Conservation (phyloP, 2,329 filamentous ascomycete genomes). For the Rutstroemia sp. region DNA sequence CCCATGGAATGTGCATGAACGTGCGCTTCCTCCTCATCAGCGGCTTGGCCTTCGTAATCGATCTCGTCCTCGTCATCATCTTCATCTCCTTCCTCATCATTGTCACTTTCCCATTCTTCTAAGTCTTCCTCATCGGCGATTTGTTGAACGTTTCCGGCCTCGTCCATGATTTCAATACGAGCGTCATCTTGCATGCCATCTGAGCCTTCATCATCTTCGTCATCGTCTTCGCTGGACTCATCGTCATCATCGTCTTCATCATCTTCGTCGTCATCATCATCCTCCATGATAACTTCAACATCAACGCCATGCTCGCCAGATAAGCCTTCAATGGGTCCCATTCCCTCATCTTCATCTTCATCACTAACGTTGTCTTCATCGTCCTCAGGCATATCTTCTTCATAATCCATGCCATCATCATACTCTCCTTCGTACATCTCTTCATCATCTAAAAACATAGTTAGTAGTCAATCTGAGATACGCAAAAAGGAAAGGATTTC, state of each 20-base stretch:
- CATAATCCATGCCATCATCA: conserved; percentile 87
- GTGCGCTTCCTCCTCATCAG: conserved; percentile 44
- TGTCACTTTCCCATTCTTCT: conserved; percentile 55
- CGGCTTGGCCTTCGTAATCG: conserved; percentile 47
- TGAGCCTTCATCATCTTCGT: conserved; percentile 43
- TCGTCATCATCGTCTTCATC: conserved; percentile 28
- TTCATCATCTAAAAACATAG: conserved; percentile 57
- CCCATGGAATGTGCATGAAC: conserved; percentile 35
- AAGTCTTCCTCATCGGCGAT: conserved; percentile 50
- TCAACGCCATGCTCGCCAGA: conserved; percentile 51
- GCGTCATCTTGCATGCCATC: conserved; percentile 35
- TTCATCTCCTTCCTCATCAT: conserved; percentile 41
- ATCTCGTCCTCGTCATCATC: conserved; percentile 44
- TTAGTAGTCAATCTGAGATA: conserved; percentile 19
- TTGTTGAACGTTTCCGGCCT: conserved; percentile 46
- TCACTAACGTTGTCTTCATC: conserved; percentile 86
- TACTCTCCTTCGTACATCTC: conserved; percentile 92
- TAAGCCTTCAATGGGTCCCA: conserved; percentile 77
- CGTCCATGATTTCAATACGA: conserved; percentile 53
- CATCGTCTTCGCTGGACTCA: conserved; percentile 42
- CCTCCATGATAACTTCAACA: conserved; percentile 77
- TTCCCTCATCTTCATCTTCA: conserved; percentile 74
- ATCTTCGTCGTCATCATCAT: conserved; percentile 50
- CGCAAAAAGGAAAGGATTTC: conserved; percentile 9
- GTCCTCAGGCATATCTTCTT: conserved; percentile 71